Evolutionary conservation across 371 early-diverging fungal species (phyloP).

Genomic region (Circinella umbellata): DNA sequence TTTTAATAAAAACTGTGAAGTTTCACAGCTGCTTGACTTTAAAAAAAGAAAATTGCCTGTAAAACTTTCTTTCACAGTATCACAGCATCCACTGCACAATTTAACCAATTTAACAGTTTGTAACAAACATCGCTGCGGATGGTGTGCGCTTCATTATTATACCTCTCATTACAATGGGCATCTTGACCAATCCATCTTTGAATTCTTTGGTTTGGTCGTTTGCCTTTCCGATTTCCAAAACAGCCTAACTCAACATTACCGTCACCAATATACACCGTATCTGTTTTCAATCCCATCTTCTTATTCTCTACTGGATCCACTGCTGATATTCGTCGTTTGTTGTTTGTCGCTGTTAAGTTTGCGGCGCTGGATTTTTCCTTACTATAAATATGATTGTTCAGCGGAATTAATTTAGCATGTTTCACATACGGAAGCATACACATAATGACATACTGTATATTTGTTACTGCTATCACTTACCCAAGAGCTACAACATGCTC

Average conservation of each 20-base stretch:
- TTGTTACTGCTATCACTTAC: neutral
- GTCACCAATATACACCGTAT: neutral
- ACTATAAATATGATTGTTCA: neutral
- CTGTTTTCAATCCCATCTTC: neutral
- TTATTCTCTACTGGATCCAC: neutral
- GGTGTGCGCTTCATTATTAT: constrained; percentile 12
- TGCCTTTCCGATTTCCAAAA: constrained; percentile 8
- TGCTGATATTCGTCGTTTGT: neutral
- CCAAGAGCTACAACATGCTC: neutral
- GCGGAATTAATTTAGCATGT: neutral
- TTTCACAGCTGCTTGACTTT: too few species aligned
- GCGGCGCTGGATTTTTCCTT: neutral
- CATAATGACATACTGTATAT: neutral
- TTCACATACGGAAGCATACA: neutral
- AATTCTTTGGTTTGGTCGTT: constrained; percentile 12
- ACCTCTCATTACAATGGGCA: constrained; percentile 13
- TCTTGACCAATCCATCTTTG: constrained; percentile 7
- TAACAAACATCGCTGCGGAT: too few species aligned
- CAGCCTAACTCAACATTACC: constrained; percentile 4
- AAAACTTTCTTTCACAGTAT: too few species aligned
- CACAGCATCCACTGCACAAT: too few species aligned
- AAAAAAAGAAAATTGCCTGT: too few species aligned
- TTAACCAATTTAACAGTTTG: too few species aligned
- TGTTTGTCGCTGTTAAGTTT: neutral
- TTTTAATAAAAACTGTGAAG: too few species aligned